Evolutionary conservation across 768 basidiomycete genomes (phyloP), one percentile per base, ranked within the genome.

Genomic region (Boletus eberwhitei): DNA sequence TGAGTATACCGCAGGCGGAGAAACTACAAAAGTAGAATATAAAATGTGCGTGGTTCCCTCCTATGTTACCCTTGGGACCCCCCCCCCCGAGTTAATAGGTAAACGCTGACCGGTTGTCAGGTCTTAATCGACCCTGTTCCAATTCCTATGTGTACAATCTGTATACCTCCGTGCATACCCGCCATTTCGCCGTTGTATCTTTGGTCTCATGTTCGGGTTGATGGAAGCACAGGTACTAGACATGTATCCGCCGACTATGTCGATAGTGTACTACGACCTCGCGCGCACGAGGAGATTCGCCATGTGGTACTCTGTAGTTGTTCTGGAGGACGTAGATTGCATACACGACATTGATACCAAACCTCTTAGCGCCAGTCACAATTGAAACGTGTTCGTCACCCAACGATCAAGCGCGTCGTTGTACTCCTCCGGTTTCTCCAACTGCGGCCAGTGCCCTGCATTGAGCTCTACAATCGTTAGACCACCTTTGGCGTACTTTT

Each of bases 1-100:
- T 63, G 74, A 81, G 51, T 97, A 94, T 76, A 76, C 83, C 64
- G 67, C 79, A 21, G 61, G 57, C 26, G 67, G 58, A 45, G 70
- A 62, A 48, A 58, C 43, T 56, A 59, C 46, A 52, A 60, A 39
- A 68, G 76, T 90, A 60, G 75, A 86, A 6, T 93, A 91, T 72
- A 92, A 90, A 77, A 93, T 93, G 90, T 93, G 79, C 83, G 90
- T 86, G 59, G 54, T 67, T 64, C 58, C 60, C 60, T 68, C 64
- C 54, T 21, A 32, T 44, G 48, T 37, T 41, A 52, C 53, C 45
- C 55, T 64, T 16, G 39, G 16, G 29, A 14, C 29, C 54, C n/a
- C n/a, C n/a, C n/a, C n/a, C n/a, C n/a, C 64, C 48, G 55, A 43
- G 48, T 52, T 42, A 16, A 38, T 53, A 38, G 42, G 52, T 31